Base-by-base conservation (phyloP, 2,329 filamentous ascomycete species). In the Ophiostoma quercus region DNA sequence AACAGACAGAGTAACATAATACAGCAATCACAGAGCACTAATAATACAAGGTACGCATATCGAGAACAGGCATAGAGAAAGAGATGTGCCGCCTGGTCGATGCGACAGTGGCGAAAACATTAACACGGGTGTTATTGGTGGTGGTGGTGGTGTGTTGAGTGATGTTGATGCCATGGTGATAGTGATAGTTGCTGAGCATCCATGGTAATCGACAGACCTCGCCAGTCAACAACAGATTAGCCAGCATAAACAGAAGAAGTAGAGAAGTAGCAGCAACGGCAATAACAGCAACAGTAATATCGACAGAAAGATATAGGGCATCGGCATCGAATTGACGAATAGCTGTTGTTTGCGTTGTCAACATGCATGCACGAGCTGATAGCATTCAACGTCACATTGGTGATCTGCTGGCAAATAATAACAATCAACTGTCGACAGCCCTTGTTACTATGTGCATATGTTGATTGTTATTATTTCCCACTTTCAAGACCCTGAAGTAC, bases 61-160 rank as follows among this genome's bases (percentile, higher is more conserved):
- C 34, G 34, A 34, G 43, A 16, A 19, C 43, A 47, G 43, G 41
- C 51, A 54, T 11, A 25, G 47, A 54, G 19, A 22, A 25, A 25
- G 51, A 57, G 51, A 57, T 5, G n/a, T 25, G 51, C 22, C 25
- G 25, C 9, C 5, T 32, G 57, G 14, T 29, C 57, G 57, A 62
- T 62, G 57, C 7, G 57, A 62, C 57, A n/a, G 57, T 60, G 54
- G 54, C 54, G 54, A 62, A 25, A 62, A 25, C 51, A 57, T 57
- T 57, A 57, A 57, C 25, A 29, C 51, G 29, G 22, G 9, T 25
- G 16, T 12, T 57, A 62, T 62, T 32, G 57, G 25, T 62, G 57
- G 14, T 57, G n/a, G 8, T 54, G 47, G 4, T 25, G 51, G 51
- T 57, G 51, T 57, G 47, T 54, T 22, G 47, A 34, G 34, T 25